Evolutionary conservation across 495 filamentous ascomycete species (phyloP).

Genomic region (Penicillium waksmanii): DNA sequence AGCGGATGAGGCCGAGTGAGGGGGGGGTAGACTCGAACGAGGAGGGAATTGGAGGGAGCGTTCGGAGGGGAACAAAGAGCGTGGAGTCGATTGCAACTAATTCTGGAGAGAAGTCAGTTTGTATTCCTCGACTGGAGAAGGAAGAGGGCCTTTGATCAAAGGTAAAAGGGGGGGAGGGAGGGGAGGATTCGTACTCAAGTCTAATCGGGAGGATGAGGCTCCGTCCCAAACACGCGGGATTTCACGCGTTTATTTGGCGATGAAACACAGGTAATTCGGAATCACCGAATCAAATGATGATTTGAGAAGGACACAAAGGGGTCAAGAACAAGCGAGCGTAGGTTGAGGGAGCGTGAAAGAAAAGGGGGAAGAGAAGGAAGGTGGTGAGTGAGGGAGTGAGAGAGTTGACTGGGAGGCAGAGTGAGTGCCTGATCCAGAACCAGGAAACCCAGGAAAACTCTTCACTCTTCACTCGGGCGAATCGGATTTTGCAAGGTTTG

Average conservation of each 20-base stretch:
- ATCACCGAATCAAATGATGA: too few species aligned
- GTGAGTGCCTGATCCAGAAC: slow-evolving; percentile 33
- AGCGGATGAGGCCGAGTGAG: background rate
- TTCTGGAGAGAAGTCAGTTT: too few species aligned
- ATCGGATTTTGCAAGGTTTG: background rate
- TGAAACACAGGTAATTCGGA: too few species aligned
- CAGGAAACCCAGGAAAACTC: slow-evolving; percentile 16
- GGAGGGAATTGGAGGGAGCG: background rate
- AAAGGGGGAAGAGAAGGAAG: slow-evolving; percentile 7
- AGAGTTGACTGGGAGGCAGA: too few species aligned
- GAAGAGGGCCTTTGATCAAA: too few species aligned
- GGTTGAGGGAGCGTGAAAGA: background rate
- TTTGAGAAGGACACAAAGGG: background rate
- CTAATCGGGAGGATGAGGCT: too few species aligned
- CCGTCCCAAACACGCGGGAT: too few species aligned
- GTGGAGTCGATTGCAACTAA: background rate
- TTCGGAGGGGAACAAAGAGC: background rate
- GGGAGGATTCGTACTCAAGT: too few species aligned
- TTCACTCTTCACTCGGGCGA: slow-evolving; percentile 16
- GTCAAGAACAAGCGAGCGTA: background rate
- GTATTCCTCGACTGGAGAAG: too few species aligned
- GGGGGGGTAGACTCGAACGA: background rate
- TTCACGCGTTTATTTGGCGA: too few species aligned
- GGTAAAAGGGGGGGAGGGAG: too few species aligned
- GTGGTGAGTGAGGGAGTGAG: background rate